These are phyloP conservation scores for Trichoderma asperelloides DNA, from an alignment of 495 filamentous ascomycete species.

Conservation along the genomic window DNA sequence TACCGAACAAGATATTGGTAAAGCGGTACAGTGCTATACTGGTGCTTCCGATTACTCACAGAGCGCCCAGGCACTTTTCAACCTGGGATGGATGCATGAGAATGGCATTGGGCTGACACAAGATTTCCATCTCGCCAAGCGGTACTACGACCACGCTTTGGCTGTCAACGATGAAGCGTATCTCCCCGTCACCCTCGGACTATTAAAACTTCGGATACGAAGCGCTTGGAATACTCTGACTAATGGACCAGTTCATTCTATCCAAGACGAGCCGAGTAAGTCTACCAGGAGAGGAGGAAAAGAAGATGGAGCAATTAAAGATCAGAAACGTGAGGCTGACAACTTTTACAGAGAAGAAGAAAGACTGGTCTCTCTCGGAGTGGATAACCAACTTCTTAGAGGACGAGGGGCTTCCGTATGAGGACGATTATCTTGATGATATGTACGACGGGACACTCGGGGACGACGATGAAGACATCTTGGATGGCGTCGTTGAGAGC, in stretches of 20 bases:
- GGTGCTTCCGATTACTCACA: conserved; percentile 83
- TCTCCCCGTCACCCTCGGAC: conserved; percentile 79
- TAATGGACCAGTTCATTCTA: conserved; percentile 78
- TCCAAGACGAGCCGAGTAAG: conserved; percentile 80
- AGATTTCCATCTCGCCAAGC: conserved; percentile 94
- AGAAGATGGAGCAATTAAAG: conserved; percentile 11
- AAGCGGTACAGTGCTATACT: conserved; percentile 87
- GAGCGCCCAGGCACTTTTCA: conserved; percentile 92
- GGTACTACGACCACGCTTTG: conserved; percentile 87
- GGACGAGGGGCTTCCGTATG: conserved; percentile 53
- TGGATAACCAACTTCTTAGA: conserved; percentile 82
- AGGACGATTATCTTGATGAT: conserved; percentile 44
- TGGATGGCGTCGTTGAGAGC: conserved; percentile 73
- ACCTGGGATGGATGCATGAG: conserved; percentile 99
- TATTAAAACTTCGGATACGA: conserved; percentile 75
- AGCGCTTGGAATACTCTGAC: conserved; percentile 93
- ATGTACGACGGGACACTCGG: conserved; percentile 48
- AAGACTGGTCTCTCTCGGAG: conserved; percentile 67
- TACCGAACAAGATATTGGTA: conserved; percentile 63
- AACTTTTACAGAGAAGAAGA: conserved; percentile 43
- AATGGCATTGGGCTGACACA: conserved; percentile 89
- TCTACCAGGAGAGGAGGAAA: conserved; percentile 11
- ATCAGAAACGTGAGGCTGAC: conserved; percentile 13
- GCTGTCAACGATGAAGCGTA: conserved; percentile 91
- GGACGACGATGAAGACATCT: conserved; percentile 44